These are phyloP conservation scores for Colletotrichum orbiculare DNA, from an alignment of 2,329 filamentous ascomycete species.

Conservation along the genomic window DNA sequence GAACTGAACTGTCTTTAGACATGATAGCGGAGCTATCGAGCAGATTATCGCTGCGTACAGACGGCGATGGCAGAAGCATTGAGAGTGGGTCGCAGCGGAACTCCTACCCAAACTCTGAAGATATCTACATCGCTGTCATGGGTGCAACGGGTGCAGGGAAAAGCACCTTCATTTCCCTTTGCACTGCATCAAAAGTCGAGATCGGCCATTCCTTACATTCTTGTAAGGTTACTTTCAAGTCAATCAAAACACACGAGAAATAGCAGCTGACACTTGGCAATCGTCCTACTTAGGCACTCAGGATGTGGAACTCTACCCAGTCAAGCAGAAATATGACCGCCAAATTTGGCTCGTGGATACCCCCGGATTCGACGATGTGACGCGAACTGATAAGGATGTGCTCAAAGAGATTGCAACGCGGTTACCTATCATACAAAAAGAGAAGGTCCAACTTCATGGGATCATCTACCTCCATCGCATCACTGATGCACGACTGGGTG, in stretches of 20 bases:
- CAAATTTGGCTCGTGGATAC: background rate
- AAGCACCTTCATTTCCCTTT: background rate
- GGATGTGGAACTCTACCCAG: background rate
- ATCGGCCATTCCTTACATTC: background rate
- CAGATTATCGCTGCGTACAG: too few relatives aligned
- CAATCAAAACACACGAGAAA: too few relatives aligned
- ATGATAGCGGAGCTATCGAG: too few relatives aligned
- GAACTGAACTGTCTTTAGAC: too few relatives aligned
- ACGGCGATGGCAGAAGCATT: too few relatives aligned
- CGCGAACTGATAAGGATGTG: background rate
- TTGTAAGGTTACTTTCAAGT: background rate
- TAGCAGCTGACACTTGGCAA: too few relatives aligned
- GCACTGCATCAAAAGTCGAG: background rate
- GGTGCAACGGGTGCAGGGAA: background rate
- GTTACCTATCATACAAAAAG: background rate
- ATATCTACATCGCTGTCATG: background rate
- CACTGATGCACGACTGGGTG: background rate
- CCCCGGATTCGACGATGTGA: background rate
- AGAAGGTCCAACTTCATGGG: background rate
- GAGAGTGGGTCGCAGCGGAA: too few relatives aligned
- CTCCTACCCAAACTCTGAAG: too few relatives aligned
- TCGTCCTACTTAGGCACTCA: background rate
- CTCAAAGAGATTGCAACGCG: background rate
- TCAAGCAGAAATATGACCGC: background rate
- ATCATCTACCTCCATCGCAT: background rate